Evolutionary conservation across 495 filamentous ascomycete genomes (phyloP).

Genomic region (Trichocladium antarcticum): DNA sequence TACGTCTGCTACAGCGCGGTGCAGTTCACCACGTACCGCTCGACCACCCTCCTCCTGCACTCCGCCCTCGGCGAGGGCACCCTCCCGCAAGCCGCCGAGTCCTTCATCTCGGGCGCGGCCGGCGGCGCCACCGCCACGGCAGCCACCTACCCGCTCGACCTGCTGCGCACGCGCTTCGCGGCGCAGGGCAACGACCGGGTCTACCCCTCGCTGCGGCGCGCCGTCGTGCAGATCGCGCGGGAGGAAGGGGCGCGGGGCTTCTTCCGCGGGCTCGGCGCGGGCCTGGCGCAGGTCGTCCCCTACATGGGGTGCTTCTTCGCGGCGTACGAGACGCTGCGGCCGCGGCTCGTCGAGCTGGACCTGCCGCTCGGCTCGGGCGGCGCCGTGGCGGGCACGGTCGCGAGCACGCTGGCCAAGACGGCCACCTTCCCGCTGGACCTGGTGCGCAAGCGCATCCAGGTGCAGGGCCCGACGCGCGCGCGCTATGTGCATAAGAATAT

Average conservation of each 20-base stretch:
- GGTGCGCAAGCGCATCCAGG: constrained; percentile 83
- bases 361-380: constrained; percentile 68
- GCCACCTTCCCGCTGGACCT: constrained; percentile 90
- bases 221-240: constrained; percentile 57
- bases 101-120: constrained; percentile 68
- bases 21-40: constrained; percentile 87
- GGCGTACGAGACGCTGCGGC: constrained; percentile 63
- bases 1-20: constrained; percentile 80
- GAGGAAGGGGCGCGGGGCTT: constrained; percentile 69
- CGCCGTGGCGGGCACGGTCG: constrained; percentile 67
- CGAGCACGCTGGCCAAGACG: constrained; percentile 74
- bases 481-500: constrained; percentile 81
- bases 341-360: constrained; percentile 40
- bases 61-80: constrained; percentile 25
- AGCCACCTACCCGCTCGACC: constrained; percentile 82
- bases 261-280: constrained; percentile 74
- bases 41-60: constrained; percentile 50
- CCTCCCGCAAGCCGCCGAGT: constrained; percentile 45
- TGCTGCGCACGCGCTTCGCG: constrained; percentile 88
- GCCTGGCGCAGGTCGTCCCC: constrained; percentile 75
- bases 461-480: constrained; percentile 76
- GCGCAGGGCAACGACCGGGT: constrained; percentile 80
- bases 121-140: constrained; percentile 75
- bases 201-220: constrained; percentile 56
- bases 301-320: constrained; percentile 97